Percentiles rank a stretch among this genome's conserved stretches.
Evolutionary conservation across 495 filamentous ascomycete genomes (phyloP).

Genomic region (Xylaria palmicola): DNA sequence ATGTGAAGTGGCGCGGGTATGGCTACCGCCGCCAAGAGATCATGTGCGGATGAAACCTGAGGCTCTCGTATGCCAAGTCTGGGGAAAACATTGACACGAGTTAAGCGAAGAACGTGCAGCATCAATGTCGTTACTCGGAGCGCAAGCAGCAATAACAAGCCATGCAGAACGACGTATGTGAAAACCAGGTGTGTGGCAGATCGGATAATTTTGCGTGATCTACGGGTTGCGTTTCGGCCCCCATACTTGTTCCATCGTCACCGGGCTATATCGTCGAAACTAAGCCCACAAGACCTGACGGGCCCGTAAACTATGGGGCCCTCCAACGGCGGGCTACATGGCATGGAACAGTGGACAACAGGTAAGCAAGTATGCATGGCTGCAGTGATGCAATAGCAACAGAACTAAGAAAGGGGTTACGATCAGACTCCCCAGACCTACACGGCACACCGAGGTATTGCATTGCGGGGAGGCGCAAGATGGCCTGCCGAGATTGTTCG

Average conservation of each 20-base stretch:
- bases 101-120: neutral
- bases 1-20: neutral
- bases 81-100: neutral
- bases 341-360: too few relatives aligned
- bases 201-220: conserved; percentile 4
- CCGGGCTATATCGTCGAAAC: conserved; percentile 17
- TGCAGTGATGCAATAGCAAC: too few relatives aligned
- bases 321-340: too few relatives aligned
- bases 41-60: neutral
- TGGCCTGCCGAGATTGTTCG: neutral
- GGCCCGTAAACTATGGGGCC: neutral
- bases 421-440: too few relatives aligned
- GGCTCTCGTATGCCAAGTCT: neutral
- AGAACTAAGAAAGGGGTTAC: too few relatives aligned
- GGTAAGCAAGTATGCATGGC: too few relatives aligned
- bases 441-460: neutral
- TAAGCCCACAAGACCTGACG: conserved; percentile 13
- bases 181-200: neutral
- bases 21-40: neutral
- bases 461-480: neutral
- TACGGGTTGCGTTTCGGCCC: neutral
- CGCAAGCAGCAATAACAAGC: neutral
- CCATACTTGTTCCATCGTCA: neutral
- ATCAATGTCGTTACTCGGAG: too few relatives aligned
- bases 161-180: neutral